These are phyloP conservation scores for Begonia peltatifolia DNA, from an alignment of 306 rosid genomes.

Conservation along the genomic window DNA sequence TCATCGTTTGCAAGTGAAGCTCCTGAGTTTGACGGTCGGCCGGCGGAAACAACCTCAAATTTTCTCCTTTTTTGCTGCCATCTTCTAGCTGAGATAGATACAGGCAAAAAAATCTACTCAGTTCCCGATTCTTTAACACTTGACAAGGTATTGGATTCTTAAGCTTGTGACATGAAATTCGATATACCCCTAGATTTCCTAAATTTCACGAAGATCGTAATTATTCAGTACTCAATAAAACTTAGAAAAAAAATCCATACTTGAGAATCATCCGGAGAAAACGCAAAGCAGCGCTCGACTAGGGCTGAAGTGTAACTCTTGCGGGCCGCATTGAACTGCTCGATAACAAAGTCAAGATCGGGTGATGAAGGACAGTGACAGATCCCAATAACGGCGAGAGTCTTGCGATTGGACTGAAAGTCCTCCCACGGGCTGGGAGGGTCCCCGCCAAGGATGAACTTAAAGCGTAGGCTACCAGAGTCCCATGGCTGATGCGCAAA, in stretches of 20 bases:
- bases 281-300: constrained; percentile 78
- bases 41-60: constrained; percentile 84
- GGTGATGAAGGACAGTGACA: constrained; percentile 92
- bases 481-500: constrained; percentile 91
- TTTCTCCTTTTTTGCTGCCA: constrained; percentile 62
- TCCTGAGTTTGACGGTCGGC: constrained; percentile 75
- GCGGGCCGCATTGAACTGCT: constrained; percentile 33
- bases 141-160: not conserved
- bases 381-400: constrained; percentile 68
- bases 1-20: constrained; percentile 83
- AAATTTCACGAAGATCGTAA: constrained; percentile 4
- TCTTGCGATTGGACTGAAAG: constrained; percentile 82
- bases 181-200: too few species aligned
- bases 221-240: too few species aligned
- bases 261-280: constrained; percentile 84
- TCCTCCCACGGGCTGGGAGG: constrained; percentile 93
- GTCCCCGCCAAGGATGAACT: constrained; percentile 73
- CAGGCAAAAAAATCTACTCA: not conserved
- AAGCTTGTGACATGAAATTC: too few species aligned
- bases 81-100: constrained; percentile 62
- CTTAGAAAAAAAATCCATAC: constrained; percentile 10
- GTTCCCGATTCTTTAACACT: not conserved
- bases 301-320: constrained; percentile 58
- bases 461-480: constrained; percentile 67
- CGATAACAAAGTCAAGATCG: constrained; percentile 48